Percentiles rank a stretch among this genome's conserved stretches.
These are phyloP conservation scores for Laburnicola sp. DNA, from an alignment of 2,329 filamentous ascomycete genomes.

Conservation along the genomic window DNA sequence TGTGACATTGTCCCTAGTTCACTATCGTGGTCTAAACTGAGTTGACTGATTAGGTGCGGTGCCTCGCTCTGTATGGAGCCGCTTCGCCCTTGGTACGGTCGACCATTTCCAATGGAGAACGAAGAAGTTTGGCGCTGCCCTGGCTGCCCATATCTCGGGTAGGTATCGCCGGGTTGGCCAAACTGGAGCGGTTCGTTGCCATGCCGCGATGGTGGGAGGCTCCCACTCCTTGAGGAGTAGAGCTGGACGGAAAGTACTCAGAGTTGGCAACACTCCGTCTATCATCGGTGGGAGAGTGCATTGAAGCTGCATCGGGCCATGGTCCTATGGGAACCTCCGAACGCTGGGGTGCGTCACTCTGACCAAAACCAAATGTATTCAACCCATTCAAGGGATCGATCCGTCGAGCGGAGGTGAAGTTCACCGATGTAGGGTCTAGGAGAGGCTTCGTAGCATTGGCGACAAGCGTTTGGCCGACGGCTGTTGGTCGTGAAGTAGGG, in stretches of 20 bases:
- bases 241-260: constrained; percentile 52
- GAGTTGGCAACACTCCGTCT: constrained; percentile 45
- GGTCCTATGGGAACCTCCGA: constrained; percentile 32
- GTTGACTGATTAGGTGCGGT: constrained; percentile 38
- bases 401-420: constrained; percentile 36
- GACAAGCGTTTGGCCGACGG: constrained; percentile 27
- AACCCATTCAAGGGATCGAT: constrained; percentile 38
- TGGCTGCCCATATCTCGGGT: constrained; percentile 33
- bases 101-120: constrained; percentile 52
- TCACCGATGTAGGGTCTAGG: constrained; percentile 38
- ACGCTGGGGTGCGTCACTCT: constrained; percentile 33
- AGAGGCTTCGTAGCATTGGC: constrained; percentile 34
- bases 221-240: constrained; percentile 58
- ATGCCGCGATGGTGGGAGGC: constrained; percentile 60
- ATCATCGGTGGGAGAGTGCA: constrained; percentile 50
- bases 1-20: constrained; percentile 39
- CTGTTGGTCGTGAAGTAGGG: constrained; percentile 26
- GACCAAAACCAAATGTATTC: constrained; percentile 37
- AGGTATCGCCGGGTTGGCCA: constrained; percentile 33
- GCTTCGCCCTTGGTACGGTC: constrained; percentile 43
- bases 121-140: constrained; percentile 53
- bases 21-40: constrained; percentile 40
- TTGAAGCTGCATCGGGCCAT: constrained; percentile 41
- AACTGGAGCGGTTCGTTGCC: constrained; percentile 47
- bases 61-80: constrained; percentile 46